Base-by-base conservation (phyloP, 768 basidiomycete species). In the Lepiota subincarnata region DNA sequence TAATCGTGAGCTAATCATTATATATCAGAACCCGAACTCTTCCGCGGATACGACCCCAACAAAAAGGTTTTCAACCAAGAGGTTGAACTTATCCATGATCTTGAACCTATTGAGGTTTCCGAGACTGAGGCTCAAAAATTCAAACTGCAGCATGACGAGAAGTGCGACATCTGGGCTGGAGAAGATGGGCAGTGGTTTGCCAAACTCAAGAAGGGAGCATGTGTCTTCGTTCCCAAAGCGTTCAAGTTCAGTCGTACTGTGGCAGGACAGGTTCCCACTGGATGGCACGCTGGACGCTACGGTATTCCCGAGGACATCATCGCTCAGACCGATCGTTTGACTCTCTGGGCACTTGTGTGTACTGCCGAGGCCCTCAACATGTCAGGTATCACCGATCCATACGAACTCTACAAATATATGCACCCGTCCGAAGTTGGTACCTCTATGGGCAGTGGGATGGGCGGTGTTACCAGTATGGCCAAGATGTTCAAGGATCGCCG, bases 401-500 rank as follows among this genome's bases (percentile, higher is more conserved):
- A 98, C 66, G 97, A 98, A 69, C 75, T 99, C 1, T 99, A 98
- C 78, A 85, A 98, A 71, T 80, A 96, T 65, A 81, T 99, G 62
- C 97, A 99, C 69, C 96, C 97, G 1, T 92, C 93, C 2, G 94
- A 98, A 64, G 89, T 98, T 56, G 97, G 97, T 55, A 92, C 94
- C 2, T 83, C 87, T 53, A 73, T 99, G 56, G 97, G 97, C 53
- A 93, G 92, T 63, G 97, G 97, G 60, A 98, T 99, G 96, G 97
- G 97, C 62, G 97, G 97, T 63, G 83, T 92, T 58, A 83, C 85
- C 55, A 90, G 89, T 64, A 77, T 98, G 73, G 79, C 86, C 48
- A 86, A 90, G 72, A 99, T 99, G 97, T 99, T 99, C 82, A 97
- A 92, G 70, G 97, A 99, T 67, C 88, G 97, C 57, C 89, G 94